Evolutionary conservation across 768 basidiomycete genomes (phyloP), one percentile per base, ranked within the genome.

Genomic region (Chalciporus piperatus): DNA sequence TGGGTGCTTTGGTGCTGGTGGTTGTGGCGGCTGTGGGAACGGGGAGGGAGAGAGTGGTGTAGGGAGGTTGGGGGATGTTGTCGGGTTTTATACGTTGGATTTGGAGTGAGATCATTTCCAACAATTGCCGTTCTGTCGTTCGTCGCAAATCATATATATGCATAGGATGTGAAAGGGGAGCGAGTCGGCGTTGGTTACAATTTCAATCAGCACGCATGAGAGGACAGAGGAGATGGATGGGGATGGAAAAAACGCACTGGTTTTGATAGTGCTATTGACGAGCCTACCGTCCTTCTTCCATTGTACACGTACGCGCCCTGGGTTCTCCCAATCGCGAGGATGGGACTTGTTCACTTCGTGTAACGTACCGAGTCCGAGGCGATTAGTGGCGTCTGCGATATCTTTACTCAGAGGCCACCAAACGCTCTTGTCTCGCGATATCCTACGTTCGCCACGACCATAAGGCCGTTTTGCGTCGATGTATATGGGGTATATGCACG

Each of bases 301-400:
- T 63, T 89, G 89, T 20, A 98, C 89, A 57, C 92, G 83, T 52
- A 99, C 92, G 22, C 96, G 81, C 9, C 96, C 96, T 0, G 96
- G 96, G 67, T 99, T 99, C 64, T 90, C 95, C 96, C 96, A 99
- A 69, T 99, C 96, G 46, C 91, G 81, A 11, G 96, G 96, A 63
- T 99, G 96, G 23, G 81, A 75, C 70, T 95, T 98, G 63, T 82
- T 80, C 33, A 92, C 90, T 74, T 98, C 94, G 59, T 94, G 92
- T 5, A 97, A 76, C 2, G 86, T 82, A 12, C 85, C 81, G 8
- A 98, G 74, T 2, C 93, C 88, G 13, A 98, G 71, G 27, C 83
- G 74, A 59, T 74, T 81, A 22, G 88, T 84, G 7, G 90, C 94
- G 51, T 91, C 86, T 2, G 90, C 88, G 47, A 99, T 96, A 61